phyloP scores from a whole-genome alignment of 768 basidiomycete genomes.

The Hortiboletus flavorubellus region DNA sequence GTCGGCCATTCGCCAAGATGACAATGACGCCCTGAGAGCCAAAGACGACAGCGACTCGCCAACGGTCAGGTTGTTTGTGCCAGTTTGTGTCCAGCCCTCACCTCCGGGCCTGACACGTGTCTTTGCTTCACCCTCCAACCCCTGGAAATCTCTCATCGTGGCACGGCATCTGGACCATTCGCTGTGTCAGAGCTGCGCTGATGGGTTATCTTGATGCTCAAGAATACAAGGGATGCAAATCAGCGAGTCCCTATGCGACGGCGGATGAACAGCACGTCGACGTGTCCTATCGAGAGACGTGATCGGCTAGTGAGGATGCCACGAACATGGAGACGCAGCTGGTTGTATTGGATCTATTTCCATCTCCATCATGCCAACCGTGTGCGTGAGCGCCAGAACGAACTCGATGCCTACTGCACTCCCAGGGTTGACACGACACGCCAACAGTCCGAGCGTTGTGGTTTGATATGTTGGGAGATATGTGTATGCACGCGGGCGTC shows the following conservation, averaged over 20 bases:
- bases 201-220: not conserved
- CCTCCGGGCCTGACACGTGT: too few species aligned
- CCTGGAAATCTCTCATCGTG: not conserved
- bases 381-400: not conserved
- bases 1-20: not conserved
- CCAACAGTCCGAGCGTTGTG: not conserved
- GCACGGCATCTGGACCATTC: not conserved
- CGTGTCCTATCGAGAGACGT: not conserved
- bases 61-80: not conserved
- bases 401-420: not conserved
- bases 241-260: not conserved
- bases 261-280: not conserved
- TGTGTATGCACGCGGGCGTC: not conserved
- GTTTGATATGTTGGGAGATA: not conserved
- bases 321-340: not conserved
- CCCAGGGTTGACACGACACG: not conserved
- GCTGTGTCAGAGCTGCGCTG: slow-evolving; percentile 10
- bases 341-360: not conserved
- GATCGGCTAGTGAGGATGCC: not conserved
- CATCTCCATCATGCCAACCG: not conserved
- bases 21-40: too few species aligned
- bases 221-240: not conserved
- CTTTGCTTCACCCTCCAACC: not conserved
- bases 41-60: too few species aligned
- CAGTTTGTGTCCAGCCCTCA: not conserved